Base-by-base conservation (phyloP, 305 asterid species). In the Rubia peregrina region DNA sequence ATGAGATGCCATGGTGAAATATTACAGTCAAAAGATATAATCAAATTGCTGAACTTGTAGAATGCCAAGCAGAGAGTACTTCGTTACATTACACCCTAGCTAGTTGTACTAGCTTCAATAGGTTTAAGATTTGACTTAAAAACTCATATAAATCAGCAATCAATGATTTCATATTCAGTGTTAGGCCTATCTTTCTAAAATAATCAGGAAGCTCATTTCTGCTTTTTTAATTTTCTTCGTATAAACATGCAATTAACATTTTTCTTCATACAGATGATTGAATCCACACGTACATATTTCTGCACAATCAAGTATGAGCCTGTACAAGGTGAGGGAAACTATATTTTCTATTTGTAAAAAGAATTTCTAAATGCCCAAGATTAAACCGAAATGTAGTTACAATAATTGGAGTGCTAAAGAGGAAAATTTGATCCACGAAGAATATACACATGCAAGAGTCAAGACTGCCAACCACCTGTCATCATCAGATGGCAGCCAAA, bases 251-350 rank as follows among this genome's bases (percentile, higher is more conserved):
- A 61, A 12, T 26, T 0, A 60, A 26, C 6, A 12, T 13, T 48
- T 48, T 48, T 17, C 55, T 10, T 2, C 51, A 44, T 44, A 11
- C 16, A 55, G 61, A 55, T 17, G 11, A 55, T 10, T 4, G 26
- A 19, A 55, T 17, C 26, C 33, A 55, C 33, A 60, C 22, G 64
- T 24, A 13, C 14, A 61, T 16, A 3, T 61, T 33, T 30, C 3
- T 13, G 11, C 67, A 61, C 43, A 61, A 63, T 13, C 51, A 48
- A 49, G 36, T 19, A 30, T 62, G 26, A 60, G 44, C 38, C 30
- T n/a, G n/a, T 62, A n/a, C 62, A 62, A 41, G 67, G 74, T 16
- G 16, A 72, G 9, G 56, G 30, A 48, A 19, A 63, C 14, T 11
- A 22, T 55, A 36, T 17, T 14, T 42, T 66, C 36, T 5, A 56